Conservation (phyloP, 768 basidiomycete species). For the Kwoniella europaea region DNA sequence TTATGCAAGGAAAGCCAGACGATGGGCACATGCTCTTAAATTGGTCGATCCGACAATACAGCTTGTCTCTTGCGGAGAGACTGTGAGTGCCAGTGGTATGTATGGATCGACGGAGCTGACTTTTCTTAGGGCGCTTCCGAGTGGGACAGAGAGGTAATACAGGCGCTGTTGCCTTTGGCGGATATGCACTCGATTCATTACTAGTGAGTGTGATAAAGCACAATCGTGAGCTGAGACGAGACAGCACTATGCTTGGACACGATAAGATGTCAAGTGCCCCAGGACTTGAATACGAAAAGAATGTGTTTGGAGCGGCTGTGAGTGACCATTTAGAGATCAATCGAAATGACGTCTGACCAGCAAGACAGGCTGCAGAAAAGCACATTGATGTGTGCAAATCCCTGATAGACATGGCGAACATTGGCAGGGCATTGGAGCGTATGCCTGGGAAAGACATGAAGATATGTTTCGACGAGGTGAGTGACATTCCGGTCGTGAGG, state of each 20-base stretch:
- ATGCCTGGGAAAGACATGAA: conserved; percentile 45
- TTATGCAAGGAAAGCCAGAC: conserved; percentile 66
- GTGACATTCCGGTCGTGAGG: background rate
- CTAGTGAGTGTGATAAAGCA: conserved; percentile 37
- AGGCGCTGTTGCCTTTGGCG: conserved; percentile 55
- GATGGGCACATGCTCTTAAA: conserved; percentile 69
- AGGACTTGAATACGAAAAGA: conserved; percentile 61
- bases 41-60: conserved; percentile 67
- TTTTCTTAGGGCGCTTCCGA: conserved; percentile 47
- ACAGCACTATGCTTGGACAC: conserved; percentile 51
- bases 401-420: conserved; percentile 64
- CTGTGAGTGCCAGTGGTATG: conserved; percentile 23
- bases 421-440: conserved; percentile 30
- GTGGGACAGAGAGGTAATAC: conserved; percentile 60
- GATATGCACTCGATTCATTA: conserved; percentile 63
- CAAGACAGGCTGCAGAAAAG: conserved; percentile 61
- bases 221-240: conserved; percentile 3
- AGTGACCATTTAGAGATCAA: conserved; percentile 17
- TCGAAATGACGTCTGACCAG: background rate
- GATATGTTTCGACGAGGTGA: conserved; percentile 63
- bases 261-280: conserved; percentile 35
- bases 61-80: conserved; percentile 65
- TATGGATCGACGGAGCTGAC: conserved; percentile 3
- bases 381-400: conserved; percentile 63
- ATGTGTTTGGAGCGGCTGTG: conserved; percentile 65